Percentiles rank a stretch among this genome's conserved stretches.
Conservation (phyloP, 2,329 filamentous ascomycete genomes). For the Sclerotiophoma versabilis region DNA sequence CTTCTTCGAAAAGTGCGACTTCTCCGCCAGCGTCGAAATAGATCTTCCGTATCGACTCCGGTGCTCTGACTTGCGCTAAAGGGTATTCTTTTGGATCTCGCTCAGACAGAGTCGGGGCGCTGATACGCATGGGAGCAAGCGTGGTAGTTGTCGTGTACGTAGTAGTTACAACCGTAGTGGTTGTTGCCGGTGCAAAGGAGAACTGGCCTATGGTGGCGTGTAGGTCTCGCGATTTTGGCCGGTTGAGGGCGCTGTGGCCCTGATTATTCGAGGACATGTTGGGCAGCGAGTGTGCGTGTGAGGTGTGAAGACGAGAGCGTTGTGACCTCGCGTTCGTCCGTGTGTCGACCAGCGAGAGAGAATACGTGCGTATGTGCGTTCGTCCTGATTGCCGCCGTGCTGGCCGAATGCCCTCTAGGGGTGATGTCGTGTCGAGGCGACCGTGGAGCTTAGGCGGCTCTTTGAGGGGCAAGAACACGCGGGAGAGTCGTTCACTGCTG, state of each 20-base stretch:
- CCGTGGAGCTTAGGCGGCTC: not conserved
- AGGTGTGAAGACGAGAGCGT: not conserved
- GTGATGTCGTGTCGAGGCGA: not conserved
- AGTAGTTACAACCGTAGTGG: conserved; percentile 78
- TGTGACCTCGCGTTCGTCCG: not conserved
- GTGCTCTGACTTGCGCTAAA: conserved; percentile 81
- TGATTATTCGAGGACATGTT: conserved; percentile 40
- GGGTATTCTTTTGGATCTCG: conserved; percentile 92
- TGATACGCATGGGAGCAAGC: conserved; percentile 84
- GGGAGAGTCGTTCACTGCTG: conserved; percentile 7
- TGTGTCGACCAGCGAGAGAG: not conserved
- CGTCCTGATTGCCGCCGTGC: not conserved
- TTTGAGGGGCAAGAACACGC: conserved; percentile 7
- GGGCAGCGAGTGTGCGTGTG: conserved; percentile 12
- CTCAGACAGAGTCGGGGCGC: conserved; percentile 72
- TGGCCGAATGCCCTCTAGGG: conserved; percentile 1
- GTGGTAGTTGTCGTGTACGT: conserved; percentile 85
- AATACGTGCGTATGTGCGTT: conserved; percentile 4
- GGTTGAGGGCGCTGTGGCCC: conserved; percentile 34
- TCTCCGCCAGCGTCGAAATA: conserved; percentile 73
- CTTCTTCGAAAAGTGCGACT: conserved; percentile 68
- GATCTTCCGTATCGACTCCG: conserved; percentile 77
- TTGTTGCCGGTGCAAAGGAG: conserved; percentile 68
- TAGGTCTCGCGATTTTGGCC: conserved; percentile 39
- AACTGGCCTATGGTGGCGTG: conserved; percentile 63